Evolutionary conservation across 345 rosid genomes (phyloP).

Genomic region (Eucalyptus regnans): DNA sequence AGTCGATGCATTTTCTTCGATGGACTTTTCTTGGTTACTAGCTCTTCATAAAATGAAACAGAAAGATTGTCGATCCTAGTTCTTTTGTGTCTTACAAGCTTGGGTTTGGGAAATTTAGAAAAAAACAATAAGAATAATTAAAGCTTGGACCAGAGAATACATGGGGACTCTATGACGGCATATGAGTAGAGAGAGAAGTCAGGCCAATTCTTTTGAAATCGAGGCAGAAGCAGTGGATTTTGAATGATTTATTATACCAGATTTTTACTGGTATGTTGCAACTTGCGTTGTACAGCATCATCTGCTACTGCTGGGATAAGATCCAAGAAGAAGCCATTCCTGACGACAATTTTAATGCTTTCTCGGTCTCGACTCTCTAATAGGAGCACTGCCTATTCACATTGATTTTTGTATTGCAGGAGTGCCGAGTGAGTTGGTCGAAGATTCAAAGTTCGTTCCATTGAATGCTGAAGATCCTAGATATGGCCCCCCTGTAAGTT

Average conservation of each 20-base stretch:
- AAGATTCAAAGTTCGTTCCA: slow-evolving; percentile 76
- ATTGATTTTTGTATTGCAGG: slow-evolving; percentile 13
- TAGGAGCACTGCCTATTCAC: neutral
- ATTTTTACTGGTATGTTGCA: neutral
- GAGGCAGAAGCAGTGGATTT: neutral
- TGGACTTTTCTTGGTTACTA: neutral
- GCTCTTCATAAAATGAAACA: neutral
- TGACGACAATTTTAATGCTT: neutral
- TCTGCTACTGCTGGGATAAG: neutral
- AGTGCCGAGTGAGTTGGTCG: slow-evolving; percentile 31
- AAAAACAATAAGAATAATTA: accelerated
- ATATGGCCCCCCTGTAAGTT: slow-evolving; percentile 90
- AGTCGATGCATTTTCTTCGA: neutral
- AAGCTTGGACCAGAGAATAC: neutral
- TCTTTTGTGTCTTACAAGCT: neutral
- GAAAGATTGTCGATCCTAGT: neutral
- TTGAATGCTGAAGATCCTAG: slow-evolving; percentile 55
- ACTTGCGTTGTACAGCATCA: neutral
- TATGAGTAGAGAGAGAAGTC: neutral
- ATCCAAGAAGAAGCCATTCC: neutral
- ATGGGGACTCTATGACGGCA: neutral
- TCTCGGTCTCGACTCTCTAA: neutral
- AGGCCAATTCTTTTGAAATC: neutral
- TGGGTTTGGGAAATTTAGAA: neutral
- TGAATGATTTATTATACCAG: neutral